Base-by-base conservation (phyloP, 352 stramenopile genomes). In the Phytophthora fragariae region DNA sequence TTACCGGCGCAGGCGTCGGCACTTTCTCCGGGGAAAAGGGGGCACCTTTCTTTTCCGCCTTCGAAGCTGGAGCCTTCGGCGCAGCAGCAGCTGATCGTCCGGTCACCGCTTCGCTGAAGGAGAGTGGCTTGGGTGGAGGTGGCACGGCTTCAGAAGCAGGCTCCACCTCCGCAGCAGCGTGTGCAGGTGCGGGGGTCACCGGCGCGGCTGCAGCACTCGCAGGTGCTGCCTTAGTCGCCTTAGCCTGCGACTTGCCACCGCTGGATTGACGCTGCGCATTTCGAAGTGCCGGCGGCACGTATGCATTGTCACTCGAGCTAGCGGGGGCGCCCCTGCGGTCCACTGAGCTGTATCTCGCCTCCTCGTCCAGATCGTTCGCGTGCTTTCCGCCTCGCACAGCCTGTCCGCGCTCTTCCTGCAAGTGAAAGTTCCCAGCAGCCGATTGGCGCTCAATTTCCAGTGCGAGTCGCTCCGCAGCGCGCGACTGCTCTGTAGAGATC, bases 321-420 rank as follows among this genome's bases (percentile, higher is more conserved):
- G 46, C 52, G 39, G 59, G 53, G 15, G 10, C 56, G 31, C 62
- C 47, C 35, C 79, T 74, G 65, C 84, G 83, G 55, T 91, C 83
- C 8, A 99, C 97, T 4, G 97, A 98, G 58, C 95, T 98, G 80
- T 99, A 99, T 12, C 91, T 88, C 59, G 97, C 94, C 73, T 99
- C 98, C 75, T 99, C 97, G 68, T 99, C 97, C 60, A 97, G 91
- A 27, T 77, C 81, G 2, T 80, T 77, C 37, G 83, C 68, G 35
- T 72, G 64, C 15, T 71, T 76, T 6, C 60, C 68, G 27, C 57
- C 93, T 29, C 66, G 70, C 41, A 17, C 49, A 19, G 33, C 47
- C 41, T 82, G 82, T 61, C 93, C 92, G 37, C 97, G 92, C 73
- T 99, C 98, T 82, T 99, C 97, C 39, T 95, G 85, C 52, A 99